phyloP scores from a whole-genome alignment of 2,329 filamentous ascomycete species.

The Epichloe brachyelytri region DNA sequence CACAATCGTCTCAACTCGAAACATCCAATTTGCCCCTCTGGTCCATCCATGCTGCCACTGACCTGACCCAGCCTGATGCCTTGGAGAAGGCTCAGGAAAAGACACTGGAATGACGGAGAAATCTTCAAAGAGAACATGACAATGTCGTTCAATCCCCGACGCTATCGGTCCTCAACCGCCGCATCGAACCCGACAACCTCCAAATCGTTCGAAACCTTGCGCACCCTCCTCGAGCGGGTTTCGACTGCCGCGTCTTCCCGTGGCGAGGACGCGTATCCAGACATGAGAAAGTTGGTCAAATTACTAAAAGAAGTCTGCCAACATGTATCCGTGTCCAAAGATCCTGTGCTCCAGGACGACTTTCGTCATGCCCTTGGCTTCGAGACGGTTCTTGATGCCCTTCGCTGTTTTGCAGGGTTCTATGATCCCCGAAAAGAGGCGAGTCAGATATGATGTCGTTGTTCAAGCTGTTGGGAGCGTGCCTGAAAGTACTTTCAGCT shows the following conservation, averaged over 20 bases:
- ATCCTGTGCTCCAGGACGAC: constrained; percentile 53
- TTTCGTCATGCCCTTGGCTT: constrained; percentile 76
- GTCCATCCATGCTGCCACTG: constrained; percentile 22
- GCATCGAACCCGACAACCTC: constrained; percentile 43
- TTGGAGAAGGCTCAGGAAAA: constrained; percentile 22
- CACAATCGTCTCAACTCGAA: neutral
- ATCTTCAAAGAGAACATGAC: constrained; percentile 12
- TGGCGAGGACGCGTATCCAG: constrained; percentile 31
- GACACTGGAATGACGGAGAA: constrained; percentile 9
- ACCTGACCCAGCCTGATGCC: constrained; percentile 21
- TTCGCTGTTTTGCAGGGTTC: constrained; percentile 60
- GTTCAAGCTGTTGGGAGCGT: constrained; percentile 56
- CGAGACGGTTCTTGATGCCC: constrained; percentile 53
- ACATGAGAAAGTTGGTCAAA: constrained; percentile 35
- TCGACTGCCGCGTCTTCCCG: constrained; percentile 20
- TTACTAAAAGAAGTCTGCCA: constrained; percentile 55
- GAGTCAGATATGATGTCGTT: constrained; percentile 50
- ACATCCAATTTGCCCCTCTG: constrained; percentile 3
- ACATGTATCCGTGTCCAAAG: constrained; percentile 36
- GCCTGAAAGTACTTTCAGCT: constrained; percentile 63
- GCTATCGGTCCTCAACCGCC: constrained; percentile 53
- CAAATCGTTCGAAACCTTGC: constrained; percentile 48
- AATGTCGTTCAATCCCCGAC: constrained; percentile 40
- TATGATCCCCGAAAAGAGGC: constrained; percentile 54
- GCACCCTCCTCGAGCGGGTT: constrained; percentile 38